These are phyloP conservation scores for Platanthera guangdongensis DNA, from an alignment of 106 monocot genomes.

Conservation along the genomic window DNA sequence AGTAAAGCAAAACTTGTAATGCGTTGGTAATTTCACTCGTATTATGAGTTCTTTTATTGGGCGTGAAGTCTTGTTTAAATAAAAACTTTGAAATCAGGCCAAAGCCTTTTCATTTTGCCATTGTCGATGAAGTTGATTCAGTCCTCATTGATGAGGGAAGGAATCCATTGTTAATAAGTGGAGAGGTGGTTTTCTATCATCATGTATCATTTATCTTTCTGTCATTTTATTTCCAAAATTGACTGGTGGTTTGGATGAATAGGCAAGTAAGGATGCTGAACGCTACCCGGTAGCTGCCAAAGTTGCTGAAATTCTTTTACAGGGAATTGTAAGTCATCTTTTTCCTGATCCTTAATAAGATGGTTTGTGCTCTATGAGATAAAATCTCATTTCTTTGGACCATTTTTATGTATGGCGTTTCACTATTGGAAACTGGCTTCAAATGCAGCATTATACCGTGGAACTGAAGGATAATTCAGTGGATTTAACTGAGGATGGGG, in stretches of 20 bases:
- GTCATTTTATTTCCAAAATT: not conserved
- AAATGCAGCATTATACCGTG: slow-evolving; percentile 81
- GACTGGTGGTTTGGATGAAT: slow-evolving; percentile 11
- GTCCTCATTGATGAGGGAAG: slow-evolving; percentile 99
- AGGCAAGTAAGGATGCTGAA: slow-evolving; percentile 93
- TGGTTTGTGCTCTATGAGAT: not conserved
- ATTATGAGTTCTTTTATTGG: not conserved
- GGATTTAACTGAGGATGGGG: slow-evolving; percentile 91
- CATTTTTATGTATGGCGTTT: not conserved
- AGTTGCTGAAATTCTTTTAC: slow-evolving; percentile 84
- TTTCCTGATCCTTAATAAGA: not conserved
- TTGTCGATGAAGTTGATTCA: slow-evolving; percentile 98
- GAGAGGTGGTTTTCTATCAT: slow-evolving; percentile 49
- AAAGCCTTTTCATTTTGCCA: slow-evolving; percentile 87
- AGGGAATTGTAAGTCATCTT: slow-evolving; percentile 52
- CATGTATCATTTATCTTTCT: not conserved
- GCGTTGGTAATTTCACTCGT: slow-evolving; percentile 68
- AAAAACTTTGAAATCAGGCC: slow-evolving; percentile 45
- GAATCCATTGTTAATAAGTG: slow-evolving; percentile 94
- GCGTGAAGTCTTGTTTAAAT: not conserved
- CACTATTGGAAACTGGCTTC: slow-evolving; percentile 1
- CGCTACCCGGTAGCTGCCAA: slow-evolving; percentile 95
- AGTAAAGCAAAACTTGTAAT: slow-evolving; percentile 85
- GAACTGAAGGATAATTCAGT: slow-evolving; percentile 92
- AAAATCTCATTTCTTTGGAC: not conserved